Base-by-base conservation (phyloP, 208 protist species). In the Jaenimonas drosophilae region DNA sequence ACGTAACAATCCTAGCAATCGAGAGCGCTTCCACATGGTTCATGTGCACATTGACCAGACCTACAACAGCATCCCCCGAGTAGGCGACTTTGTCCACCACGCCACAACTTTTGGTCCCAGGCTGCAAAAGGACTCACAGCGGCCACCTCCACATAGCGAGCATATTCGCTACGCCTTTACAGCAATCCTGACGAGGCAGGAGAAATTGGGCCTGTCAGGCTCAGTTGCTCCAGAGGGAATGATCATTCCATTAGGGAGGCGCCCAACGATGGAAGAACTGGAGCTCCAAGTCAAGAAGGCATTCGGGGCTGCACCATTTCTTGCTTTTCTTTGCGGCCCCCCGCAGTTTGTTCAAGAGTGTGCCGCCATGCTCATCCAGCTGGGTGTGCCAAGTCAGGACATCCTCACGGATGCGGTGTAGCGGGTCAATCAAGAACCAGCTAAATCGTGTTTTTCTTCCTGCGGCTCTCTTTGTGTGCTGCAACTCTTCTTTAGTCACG, bases 21-120 rank as follows among this genome's bases (percentile, higher is more conserved):
- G n/a, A n/a, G 59, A 74, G 47, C 28, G 37, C 24, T 49, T 94
- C 36, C 59, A 77, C 28, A 57, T 87, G 23, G 40, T 85, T 21
- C 86, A 94, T 49, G 51, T 94, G n/a, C 86, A 91, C 60, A 67
- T 75, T 6, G 84, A 88, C 28, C 51, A 54, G 34, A 66, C 24
- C 20, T 27, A 55, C 3, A 63, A 58, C 16, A 56, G 49, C n/a
- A 64, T 91, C n/a, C 51, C 78, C 12, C 73, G 68, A 47, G 25
- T 82, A 25, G 38, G 50, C 11, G 49, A 67, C 23, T 63, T 83
- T 23, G 27, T 76, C 4, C 54, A 67, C n/a, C n/a, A n/a, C n/a
- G n/a, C n/a, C n/a, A n/a, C n/a, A n/a, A n/a, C n/a, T n/a, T n/a
- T n/a, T n/a, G n/a, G n/a, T n/a, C n/a, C n/a, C n/a, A n/a, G n/a